Evolutionary conservation across 2,329 filamentous ascomycete species (phyloP).

Genomic region (Ophiocordyceps sinensis): DNA sequence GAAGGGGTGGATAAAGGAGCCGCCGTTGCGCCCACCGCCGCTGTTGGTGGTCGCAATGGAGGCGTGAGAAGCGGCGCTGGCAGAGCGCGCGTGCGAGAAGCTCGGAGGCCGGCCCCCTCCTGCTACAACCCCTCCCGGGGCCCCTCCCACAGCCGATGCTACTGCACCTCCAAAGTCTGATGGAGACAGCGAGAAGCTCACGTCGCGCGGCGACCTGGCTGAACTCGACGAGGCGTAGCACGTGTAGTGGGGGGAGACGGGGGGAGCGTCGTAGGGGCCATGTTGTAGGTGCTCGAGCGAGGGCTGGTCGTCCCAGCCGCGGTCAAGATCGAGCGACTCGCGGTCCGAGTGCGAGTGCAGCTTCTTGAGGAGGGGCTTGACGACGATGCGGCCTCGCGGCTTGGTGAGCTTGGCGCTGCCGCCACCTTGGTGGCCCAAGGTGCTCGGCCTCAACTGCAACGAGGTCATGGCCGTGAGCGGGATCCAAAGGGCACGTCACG

Average conservation of each 20-base stretch:
- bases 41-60: slow-evolving; percentile 42
- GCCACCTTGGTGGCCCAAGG: slow-evolving; percentile 4
- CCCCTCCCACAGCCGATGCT: background rate
- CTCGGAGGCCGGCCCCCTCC: slow-evolving; percentile 13
- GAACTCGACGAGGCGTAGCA: slow-evolving; percentile 6
- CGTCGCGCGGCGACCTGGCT: slow-evolving; percentile 19
- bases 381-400: slow-evolving; percentile 29
- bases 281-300: slow-evolving; percentile 3
- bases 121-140: background rate
- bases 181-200: slow-evolving; percentile 30
- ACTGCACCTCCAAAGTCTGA: slow-evolving; percentile 15
- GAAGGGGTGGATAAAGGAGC: slow-evolving; percentile 47
- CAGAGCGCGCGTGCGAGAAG: slow-evolving; percentile 41
- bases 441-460: slow-evolving; percentile 12
- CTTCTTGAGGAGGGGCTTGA: slow-evolving; percentile 51
- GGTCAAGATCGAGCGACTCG: slow-evolving; percentile 47
- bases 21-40: slow-evolving; percentile 22
- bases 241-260: slow-evolving; percentile 8
- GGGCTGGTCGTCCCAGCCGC: slow-evolving; percentile 41
- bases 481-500: too few species aligned
- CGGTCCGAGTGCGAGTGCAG: slow-evolving; percentile 38
- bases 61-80: slow-evolving; percentile 41
- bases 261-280: slow-evolving; percentile 9
- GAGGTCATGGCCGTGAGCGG: slow-evolving; percentile 7
- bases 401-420: slow-evolving; percentile 24